Percentiles rank a stretch among this genome's conserved stretches.
Conservation (phyloP, 805 yeast genomes). For the Myxozyma kluyveri region DNA sequence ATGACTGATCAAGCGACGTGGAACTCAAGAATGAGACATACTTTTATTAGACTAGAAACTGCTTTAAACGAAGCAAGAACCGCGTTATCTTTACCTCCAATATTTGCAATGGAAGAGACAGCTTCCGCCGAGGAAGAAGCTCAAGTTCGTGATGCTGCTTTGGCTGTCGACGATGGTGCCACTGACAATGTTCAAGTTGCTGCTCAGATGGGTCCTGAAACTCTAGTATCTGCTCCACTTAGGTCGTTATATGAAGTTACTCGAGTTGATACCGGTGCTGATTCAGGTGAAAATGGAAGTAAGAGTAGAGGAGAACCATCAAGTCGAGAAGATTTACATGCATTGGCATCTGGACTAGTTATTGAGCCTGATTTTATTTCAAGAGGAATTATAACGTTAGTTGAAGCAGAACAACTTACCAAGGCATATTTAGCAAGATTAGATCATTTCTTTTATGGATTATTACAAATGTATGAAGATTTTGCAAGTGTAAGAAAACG, state of each 20-base stretch:
- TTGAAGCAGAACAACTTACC: conserved; percentile 19
- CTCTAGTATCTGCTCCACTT: conserved; percentile 23
- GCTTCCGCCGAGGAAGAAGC: conserved; percentile 21
- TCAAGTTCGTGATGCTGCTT: conserved; percentile 11
- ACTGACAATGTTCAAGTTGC: not conserved
- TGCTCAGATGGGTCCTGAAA: conserved; percentile 9
- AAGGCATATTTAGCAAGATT: conserved; percentile 11
- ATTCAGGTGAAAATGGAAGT: not conserved
- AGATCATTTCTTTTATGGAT: conserved; percentile 24
- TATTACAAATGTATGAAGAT: conserved; percentile 14
- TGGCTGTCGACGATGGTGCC: conserved; percentile 10
- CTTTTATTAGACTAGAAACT: conserved; percentile 11
- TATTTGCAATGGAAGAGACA: conserved; percentile 11
- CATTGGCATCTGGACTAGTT: conserved; percentile 17
- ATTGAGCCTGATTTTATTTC: conserved; percentile 21
- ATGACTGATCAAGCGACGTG: conserved; percentile 20
- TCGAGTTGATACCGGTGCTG: not conserved
- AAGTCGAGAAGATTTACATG: not conserved
- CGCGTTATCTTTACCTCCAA: conserved; percentile 11
- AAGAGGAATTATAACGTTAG: conserved; percentile 17
- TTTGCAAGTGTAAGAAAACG: conserved; percentile 9
- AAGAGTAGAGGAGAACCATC: no score
- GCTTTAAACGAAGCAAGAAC: conserved; percentile 21
- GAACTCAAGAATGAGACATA: conserved; percentile 15
- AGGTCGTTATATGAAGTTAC: conserved; percentile 22